Evolutionary conservation across 495 filamentous ascomycete species (phyloP).

Genomic region (Darksidea phi): DNA sequence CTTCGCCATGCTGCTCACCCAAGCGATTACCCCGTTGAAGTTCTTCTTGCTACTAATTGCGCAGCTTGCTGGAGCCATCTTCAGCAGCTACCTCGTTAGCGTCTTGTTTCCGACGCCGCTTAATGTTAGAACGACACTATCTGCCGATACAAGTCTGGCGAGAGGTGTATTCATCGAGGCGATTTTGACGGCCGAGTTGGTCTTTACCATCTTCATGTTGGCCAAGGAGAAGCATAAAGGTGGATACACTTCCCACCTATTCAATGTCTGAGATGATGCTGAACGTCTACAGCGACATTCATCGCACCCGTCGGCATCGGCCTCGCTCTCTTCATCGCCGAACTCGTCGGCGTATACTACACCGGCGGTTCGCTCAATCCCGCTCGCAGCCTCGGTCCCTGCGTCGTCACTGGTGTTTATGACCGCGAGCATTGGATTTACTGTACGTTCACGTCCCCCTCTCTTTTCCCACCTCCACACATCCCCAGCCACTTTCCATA

Average conservation of each 20-base stretch:
- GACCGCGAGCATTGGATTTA: conserved; percentile 38
- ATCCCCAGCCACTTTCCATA: too few relatives aligned
- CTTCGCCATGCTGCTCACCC: conserved; percentile 56
- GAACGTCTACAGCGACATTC: conserved; percentile 57
- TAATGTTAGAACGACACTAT: conserved; percentile 55
- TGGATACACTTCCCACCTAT: neutral
- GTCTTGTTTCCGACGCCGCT: conserved; percentile 57
- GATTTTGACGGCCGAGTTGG: conserved; percentile 72
- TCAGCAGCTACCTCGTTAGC: conserved; percentile 58
- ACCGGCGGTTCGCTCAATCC: conserved; percentile 40
- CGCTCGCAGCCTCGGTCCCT: conserved; percentile 33
- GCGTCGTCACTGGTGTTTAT: conserved; percentile 29
- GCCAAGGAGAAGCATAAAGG: conserved; percentile 64
- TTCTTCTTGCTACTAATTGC: conserved; percentile 52
- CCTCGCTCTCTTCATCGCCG: conserved; percentile 66
- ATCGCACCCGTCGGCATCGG: conserved; percentile 78
- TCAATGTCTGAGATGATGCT: conserved; percentile 47
- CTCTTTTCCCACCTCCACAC: neutral
- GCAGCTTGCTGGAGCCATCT: conserved; percentile 59
- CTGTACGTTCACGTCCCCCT: conserved; percentile 8
- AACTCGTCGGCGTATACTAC: conserved; percentile 45
- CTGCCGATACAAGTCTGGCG: conserved; percentile 55
- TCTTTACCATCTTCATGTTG: conserved; percentile 76
- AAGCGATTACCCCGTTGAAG: conserved; percentile 52
- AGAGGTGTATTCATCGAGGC: conserved; percentile 77